Conservation (phyloP, 2,329 filamentous ascomycete species). For the Leptographium galeiforme region DNA sequence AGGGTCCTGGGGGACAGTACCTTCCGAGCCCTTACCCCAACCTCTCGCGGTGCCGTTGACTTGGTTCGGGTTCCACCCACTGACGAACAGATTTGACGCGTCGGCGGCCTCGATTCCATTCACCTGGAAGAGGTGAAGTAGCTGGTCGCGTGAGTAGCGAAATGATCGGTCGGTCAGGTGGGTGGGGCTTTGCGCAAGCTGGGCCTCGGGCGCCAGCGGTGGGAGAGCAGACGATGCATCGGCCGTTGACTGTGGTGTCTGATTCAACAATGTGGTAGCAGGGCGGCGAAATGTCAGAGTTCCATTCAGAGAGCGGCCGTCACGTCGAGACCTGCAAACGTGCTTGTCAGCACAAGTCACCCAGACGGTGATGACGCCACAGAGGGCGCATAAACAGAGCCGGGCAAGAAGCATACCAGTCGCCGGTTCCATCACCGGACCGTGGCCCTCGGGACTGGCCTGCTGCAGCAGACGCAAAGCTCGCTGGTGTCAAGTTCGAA, state of each 20-base stretch:
- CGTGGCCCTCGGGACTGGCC: slow-evolving; percentile 54
- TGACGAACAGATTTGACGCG: slow-evolving; percentile 54
- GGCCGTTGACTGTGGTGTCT: slow-evolving; percentile 11
- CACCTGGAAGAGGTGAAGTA: slow-evolving; percentile 58
- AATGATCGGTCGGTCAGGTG: slow-evolving; percentile 33
- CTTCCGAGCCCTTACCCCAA: slow-evolving; percentile 70
- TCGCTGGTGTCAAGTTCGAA: slow-evolving; percentile 59
- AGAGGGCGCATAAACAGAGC: neutral
- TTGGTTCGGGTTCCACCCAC: slow-evolving; percentile 66
- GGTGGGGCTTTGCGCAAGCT: slow-evolving; percentile 19
- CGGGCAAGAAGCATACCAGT: slow-evolving; percentile 7
- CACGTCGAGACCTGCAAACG: slow-evolving; percentile 40
- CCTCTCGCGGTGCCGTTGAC: slow-evolving; percentile 51
- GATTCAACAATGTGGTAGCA: slow-evolving; percentile 40
- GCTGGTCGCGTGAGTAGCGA: slow-evolving; percentile 66
- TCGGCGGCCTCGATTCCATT: slow-evolving; percentile 32
- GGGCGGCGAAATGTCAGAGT: slow-evolving; percentile 52
- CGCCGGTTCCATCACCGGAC: slow-evolving; percentile 24
- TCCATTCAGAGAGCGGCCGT: slow-evolving; percentile 45
- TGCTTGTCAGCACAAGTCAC: slow-evolving; percentile 1
- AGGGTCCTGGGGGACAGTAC: slow-evolving; percentile 63
- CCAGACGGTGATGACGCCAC: neutral
- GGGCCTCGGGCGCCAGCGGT: slow-evolving; percentile 17
- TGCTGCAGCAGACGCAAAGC: slow-evolving; percentile 72
- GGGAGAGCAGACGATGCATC: slow-evolving; percentile 7